Conservation (phyloP, 2,329 filamentous ascomycete genomes). For the Scedosporium minutisporum region DNA sequence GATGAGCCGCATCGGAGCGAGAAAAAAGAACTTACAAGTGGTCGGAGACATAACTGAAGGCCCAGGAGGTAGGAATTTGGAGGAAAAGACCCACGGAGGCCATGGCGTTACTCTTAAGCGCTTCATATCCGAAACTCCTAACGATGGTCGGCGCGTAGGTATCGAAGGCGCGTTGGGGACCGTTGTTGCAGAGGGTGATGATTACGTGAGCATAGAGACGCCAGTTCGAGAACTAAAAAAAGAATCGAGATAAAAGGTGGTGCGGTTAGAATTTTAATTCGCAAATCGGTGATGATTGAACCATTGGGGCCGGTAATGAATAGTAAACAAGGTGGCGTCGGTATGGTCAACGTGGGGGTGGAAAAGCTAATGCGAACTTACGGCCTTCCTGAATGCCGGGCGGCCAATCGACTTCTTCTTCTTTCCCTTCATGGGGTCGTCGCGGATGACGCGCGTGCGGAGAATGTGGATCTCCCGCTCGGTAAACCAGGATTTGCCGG, state of each 20-base stretch:
- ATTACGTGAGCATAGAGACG: constrained; percentile 23
- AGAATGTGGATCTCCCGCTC: constrained; percentile 26
- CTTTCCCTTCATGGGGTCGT: constrained; percentile 25
- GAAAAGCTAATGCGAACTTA: constrained; percentile 11
- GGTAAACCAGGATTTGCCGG: constrained; percentile 21
- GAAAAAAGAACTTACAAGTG: constrained; percentile 29
- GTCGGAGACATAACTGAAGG: constrained; percentile 43
- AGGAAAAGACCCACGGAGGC: constrained; percentile 28
- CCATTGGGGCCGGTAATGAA: neutral
- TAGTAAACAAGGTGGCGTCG: too few relatives aligned
- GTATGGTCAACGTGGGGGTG: neutral
- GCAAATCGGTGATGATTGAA: too few relatives aligned
- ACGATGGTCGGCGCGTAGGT: constrained; percentile 23
- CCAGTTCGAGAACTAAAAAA: constrained; percentile 28
- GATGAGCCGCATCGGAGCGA: too few relatives aligned
- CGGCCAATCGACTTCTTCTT: constrained; percentile 19
- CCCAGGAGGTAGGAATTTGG: constrained; percentile 40
- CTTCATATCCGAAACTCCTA: constrained; percentile 22
- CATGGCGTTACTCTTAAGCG: constrained; percentile 24
- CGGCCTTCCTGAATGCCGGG: constrained; percentile 23
- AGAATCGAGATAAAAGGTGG: neutral
- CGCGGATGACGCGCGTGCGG: constrained; percentile 20
- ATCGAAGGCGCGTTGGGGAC: constrained; percentile 17
- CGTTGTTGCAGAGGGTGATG: constrained; percentile 18
- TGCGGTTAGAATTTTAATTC: neutral